Conservation (phyloP, 176 grass and related monocot genomes). For the Thinopyrum elongatum region DNA sequence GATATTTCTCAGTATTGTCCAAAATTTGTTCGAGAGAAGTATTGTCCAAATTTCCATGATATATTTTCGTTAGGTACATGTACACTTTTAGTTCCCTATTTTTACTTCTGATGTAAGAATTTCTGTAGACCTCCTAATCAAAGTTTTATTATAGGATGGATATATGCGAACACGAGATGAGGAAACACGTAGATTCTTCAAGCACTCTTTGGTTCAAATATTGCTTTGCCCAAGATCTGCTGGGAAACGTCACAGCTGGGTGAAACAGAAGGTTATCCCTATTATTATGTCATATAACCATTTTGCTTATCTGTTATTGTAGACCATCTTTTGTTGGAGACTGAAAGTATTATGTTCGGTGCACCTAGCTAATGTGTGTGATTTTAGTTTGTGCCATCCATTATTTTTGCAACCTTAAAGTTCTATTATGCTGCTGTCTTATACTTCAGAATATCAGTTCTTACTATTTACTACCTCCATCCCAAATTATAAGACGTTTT, state of each 20-base stretch:
- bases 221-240: conserved; percentile 67
- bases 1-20: conserved; percentile 1
- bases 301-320: not conserved
- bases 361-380: not conserved
- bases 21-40: not conserved
- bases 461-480: not conserved
- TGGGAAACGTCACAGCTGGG: conserved; percentile 61
- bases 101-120: conserved; percentile 17
- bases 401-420: not conserved
- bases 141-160: conserved; percentile 40
- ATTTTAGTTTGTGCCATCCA: not conserved
- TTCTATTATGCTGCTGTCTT: not conserved
- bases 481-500: too few relatives aligned
- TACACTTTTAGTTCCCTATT: not conserved
- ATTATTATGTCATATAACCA: not conserved
- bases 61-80: not conserved
- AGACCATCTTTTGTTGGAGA: not conserved
- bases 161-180: conserved; percentile 67
- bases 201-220: conserved; percentile 76
- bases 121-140: not conserved
- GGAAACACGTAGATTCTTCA: conserved; percentile 73
- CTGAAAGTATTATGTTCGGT: not conserved
- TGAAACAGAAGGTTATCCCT: conserved; percentile 62
- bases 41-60: not conserved
- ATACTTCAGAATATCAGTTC: not conserved